A percentile compares a stretch with the other conserved stretches of the same genome.
Evolutionary conservation across 495 filamentous ascomycete species (phyloP).

Genomic region (Lophiotrema nucula): DNA sequence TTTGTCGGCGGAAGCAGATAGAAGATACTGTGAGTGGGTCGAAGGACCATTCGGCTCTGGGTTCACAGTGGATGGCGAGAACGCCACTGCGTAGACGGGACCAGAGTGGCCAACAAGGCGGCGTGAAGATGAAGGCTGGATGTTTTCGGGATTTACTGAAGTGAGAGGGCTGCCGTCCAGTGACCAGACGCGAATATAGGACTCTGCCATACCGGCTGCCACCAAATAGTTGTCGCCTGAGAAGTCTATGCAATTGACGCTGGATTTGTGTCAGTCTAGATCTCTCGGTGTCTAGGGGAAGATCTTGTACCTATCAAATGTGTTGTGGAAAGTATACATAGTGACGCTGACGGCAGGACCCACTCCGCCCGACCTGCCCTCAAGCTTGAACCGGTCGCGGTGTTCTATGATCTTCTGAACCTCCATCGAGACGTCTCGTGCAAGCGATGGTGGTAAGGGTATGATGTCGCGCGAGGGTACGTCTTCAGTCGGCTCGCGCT

Average conservation of each 20-base stretch:
- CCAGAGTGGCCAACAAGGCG: constrained; percentile 90
- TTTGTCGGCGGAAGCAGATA: constrained; percentile 84
- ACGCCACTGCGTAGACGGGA: constrained; percentile 84
- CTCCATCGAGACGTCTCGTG: constrained; percentile 87
- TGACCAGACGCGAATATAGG: constrained; percentile 91
- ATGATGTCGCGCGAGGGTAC: constrained; percentile 72
- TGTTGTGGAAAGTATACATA: constrained; percentile 99
- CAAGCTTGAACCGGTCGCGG: constrained; percentile 82
- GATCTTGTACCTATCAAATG: constrained; percentile 70
- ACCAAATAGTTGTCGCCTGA: constrained; percentile 82
- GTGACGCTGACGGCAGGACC: constrained; percentile 78
- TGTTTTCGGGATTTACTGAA: constrained; percentile 41
- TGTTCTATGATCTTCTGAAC: constrained; percentile 93
- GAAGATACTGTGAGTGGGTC: constrained; percentile 56
- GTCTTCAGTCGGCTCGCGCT: constrained; percentile 85
- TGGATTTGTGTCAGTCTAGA: constrained; percentile 45
- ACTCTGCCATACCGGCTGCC: constrained; percentile 84
- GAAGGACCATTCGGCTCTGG: constrained; percentile 59
- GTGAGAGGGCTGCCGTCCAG: constrained; percentile 71
- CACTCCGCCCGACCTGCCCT: constrained; percentile 73
- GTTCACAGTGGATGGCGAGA: constrained; percentile 70
- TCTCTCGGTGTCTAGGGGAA: not conserved
- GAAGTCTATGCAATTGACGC: constrained; percentile 88
- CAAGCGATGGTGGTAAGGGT: constrained; percentile 79
- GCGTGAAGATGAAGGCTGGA: constrained; percentile 61